Conservation (phyloP, 2,329 filamentous ascomycete species). For the Cryphonectria nitschkei region DNA sequence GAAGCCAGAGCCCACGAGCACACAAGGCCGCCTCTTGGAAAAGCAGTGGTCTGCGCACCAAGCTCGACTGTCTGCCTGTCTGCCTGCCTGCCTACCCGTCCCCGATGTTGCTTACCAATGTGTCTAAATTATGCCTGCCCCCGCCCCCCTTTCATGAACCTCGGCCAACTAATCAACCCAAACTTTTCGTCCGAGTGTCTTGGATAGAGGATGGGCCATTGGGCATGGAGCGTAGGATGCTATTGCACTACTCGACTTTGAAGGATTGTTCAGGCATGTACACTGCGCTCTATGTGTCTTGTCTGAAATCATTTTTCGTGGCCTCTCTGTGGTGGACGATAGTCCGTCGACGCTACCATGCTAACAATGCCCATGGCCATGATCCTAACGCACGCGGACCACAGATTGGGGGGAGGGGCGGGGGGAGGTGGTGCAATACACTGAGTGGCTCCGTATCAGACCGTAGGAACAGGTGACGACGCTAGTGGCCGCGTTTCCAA, state of each 20-base stretch:
- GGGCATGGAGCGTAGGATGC: neutral
- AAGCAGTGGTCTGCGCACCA: neutral
- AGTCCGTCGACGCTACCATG: neutral
- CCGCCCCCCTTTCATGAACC: neutral
- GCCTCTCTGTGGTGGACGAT: neutral
- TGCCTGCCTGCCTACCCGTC: neutral
- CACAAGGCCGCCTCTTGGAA: neutral
- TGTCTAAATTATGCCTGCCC: neutral
- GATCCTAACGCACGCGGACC: neutral
- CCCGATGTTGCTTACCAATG: neutral
- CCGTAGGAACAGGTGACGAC: neutral
- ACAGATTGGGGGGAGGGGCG: neutral
- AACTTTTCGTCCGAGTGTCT: neutral
- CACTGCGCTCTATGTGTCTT: neutral
- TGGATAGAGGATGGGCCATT: neutral
- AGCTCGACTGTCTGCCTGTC: neutral
- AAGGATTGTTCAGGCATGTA: conserved; percentile 4
- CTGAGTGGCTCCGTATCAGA: neutral
- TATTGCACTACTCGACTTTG: neutral
- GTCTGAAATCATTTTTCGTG: neutral
- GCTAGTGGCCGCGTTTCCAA: neutral
- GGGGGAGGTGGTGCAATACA: neutral
- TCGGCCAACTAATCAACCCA: neutral
- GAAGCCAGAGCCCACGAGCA: neutral
- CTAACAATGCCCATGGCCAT: neutral